phyloP scores from a whole-genome alignment of 2,329 filamentous ascomycete species.

The Camillea tinctor region DNA sequence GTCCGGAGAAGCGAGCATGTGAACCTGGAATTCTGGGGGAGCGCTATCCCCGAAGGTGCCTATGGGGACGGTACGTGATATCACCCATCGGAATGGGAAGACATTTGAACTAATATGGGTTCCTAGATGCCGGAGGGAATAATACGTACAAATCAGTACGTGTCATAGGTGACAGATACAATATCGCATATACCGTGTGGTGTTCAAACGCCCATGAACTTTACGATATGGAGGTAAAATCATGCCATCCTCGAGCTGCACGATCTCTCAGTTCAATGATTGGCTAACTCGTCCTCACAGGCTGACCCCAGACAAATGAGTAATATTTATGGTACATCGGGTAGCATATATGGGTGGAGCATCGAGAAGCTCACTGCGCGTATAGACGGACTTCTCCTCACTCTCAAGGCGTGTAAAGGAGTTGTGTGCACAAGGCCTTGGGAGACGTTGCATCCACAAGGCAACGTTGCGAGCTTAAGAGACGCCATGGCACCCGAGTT shows the following conservation, averaged over 20 bases:
- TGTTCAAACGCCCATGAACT: constrained; percentile 67
- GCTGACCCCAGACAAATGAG: constrained; percentile 51
- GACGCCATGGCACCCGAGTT: constrained; percentile 11
- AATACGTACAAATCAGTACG: constrained; percentile 63
- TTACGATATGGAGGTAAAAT: constrained; percentile 56
- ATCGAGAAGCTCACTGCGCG: constrained; percentile 44
- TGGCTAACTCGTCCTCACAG: constrained; percentile 27
- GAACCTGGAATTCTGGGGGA: constrained; percentile 4
- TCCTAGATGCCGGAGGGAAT: constrained; percentile 25
- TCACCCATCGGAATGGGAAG: not conserved
- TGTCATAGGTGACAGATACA: constrained; percentile 54
- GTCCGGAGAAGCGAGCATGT: constrained; percentile 10
- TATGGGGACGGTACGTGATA: not conserved
- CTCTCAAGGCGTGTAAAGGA: constrained; percentile 14
- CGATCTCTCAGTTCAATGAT: not conserved
- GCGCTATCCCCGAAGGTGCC: not conserved
- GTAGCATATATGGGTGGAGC: constrained; percentile 33
- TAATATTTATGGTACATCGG: constrained; percentile 39
- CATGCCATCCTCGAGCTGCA: not conserved
- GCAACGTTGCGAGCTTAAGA: constrained; percentile 5
- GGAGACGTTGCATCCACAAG: constrained; percentile 12
- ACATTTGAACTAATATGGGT: not conserved
- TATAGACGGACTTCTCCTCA: constrained; percentile 36
- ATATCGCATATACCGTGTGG: constrained; percentile 67
- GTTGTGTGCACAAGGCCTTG: constrained; percentile 12